phyloP scores from a whole-genome alignment of 331 rosid genomes.

The Erythrophleum ivorense region DNA sequence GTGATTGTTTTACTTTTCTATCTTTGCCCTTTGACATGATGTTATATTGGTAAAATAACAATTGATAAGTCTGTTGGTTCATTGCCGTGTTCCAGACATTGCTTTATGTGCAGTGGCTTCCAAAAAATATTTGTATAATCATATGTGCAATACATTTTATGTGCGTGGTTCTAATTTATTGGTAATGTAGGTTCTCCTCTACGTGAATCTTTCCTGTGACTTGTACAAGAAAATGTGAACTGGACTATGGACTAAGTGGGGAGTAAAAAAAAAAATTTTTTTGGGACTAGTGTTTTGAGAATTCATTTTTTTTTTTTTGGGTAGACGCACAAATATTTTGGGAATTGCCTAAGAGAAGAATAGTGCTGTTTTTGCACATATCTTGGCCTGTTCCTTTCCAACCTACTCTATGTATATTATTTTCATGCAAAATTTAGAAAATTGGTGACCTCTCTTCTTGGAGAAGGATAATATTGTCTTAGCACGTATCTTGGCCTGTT shows the following conservation, averaged over 20 bases:
- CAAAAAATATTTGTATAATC: neutral
- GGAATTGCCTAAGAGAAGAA: neutral
- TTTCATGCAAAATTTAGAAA: too few relatives aligned
- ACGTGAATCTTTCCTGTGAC: neutral
- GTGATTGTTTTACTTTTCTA: neutral
- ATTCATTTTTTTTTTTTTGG: too few relatives aligned
- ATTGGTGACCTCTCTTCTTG: too few relatives aligned
- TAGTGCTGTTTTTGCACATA: conserved; percentile 19
- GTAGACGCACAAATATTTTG: neutral
- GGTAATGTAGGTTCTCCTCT: neutral
- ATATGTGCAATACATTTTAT: neutral
- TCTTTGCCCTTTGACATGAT: neutral
- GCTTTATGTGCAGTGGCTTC: neutral
- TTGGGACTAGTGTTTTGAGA: too few relatives aligned
- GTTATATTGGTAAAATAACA: neutral
- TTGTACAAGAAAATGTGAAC: neutral
- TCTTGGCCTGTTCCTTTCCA: neutral
- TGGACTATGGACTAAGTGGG: too few relatives aligned
- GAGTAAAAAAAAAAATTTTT: too few relatives aligned
- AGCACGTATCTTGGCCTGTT: neutral
- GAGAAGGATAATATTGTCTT: too few relatives aligned
- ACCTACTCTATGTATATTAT: too few relatives aligned
- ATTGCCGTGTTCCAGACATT: neutral
- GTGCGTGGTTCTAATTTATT: neutral
- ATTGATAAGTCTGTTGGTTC: too few relatives aligned